Evolutionary conservation across 441 rosid genomes (phyloP).

Genomic region (Theobroma grandiflorum): DNA sequence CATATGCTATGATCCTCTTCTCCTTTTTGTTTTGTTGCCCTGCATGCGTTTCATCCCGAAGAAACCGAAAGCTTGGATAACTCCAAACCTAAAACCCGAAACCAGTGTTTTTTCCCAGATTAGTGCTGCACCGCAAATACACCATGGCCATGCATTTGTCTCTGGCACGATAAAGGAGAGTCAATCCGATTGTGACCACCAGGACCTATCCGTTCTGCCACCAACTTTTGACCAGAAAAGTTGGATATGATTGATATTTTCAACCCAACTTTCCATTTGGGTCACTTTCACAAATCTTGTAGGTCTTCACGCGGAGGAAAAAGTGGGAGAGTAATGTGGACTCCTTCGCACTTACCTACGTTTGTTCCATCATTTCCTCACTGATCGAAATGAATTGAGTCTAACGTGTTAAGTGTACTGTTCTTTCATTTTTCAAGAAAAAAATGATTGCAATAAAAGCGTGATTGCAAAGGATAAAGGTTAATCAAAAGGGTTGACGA

Average conservation of each 20-base stretch:
- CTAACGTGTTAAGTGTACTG: background rate
- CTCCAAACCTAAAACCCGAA: background rate
- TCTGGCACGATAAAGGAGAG: background rate
- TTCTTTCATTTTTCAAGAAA: background rate
- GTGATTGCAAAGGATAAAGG: no score
- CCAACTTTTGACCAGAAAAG: background rate
- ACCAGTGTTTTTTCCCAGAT: background rate
- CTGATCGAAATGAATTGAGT: background rate
- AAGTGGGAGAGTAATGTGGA: background rate
- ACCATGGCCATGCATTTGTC: background rate
- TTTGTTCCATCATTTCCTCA: background rate
- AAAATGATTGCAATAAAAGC: no score
- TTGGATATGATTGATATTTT: no score
- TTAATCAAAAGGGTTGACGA: no score
- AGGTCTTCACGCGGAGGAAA: background rate
- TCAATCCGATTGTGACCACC: background rate
- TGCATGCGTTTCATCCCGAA: background rate
- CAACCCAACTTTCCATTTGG: background rate
- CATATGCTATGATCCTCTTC: no score
- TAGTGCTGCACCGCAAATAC: background rate
- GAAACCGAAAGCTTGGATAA: no score
- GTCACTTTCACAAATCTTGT: background rate
- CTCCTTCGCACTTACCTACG: no score
- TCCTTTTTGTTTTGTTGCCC: background rate
- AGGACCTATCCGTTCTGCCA: background rate